phyloP scores from a whole-genome alignment of 202 grass and related monocot species.

The Saccharum hybrid region DNA sequence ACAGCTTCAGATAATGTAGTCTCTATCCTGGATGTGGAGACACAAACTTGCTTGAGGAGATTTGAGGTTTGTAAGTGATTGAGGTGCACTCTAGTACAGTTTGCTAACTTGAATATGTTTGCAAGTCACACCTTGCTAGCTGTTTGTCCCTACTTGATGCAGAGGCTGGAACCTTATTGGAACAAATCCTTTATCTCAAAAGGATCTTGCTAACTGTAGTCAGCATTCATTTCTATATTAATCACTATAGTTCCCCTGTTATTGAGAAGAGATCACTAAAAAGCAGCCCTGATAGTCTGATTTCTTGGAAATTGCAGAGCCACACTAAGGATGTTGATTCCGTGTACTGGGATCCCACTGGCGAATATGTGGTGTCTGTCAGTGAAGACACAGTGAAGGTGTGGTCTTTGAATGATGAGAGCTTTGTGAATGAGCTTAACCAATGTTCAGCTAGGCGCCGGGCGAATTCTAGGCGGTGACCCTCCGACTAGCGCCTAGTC shows the following conservation, averaged over 20 bases:
- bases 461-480: too few relatives aligned
- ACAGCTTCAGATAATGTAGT: constrained; percentile 60
- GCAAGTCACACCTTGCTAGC: background rate
- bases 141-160: background rate
- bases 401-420: constrained; percentile 59
- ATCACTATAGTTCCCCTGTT: background rate
- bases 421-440: constrained; percentile 55
- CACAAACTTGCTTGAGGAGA: constrained; percentile 54
- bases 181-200: background rate
- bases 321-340: constrained; percentile 58
- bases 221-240: background rate
- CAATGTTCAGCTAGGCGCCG: too few relatives aligned
- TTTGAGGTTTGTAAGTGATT: constrained; percentile 55
- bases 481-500: too few relatives aligned
- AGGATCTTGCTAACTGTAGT: background rate
- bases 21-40: constrained; percentile 76
- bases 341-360: constrained; percentile 51
- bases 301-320: constrained; percentile 53
- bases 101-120: constrained; percentile 6
- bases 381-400: constrained; percentile 64
- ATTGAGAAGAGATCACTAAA: constrained; percentile 3
- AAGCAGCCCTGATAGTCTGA: background rate
- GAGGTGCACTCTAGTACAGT: background rate
- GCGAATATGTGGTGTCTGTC: constrained; percentile 51
- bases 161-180: background rate